phyloP scores from a whole-genome alignment of 2,329 filamentous ascomycete genomes.

The Talaromyces sp. region DNA sequence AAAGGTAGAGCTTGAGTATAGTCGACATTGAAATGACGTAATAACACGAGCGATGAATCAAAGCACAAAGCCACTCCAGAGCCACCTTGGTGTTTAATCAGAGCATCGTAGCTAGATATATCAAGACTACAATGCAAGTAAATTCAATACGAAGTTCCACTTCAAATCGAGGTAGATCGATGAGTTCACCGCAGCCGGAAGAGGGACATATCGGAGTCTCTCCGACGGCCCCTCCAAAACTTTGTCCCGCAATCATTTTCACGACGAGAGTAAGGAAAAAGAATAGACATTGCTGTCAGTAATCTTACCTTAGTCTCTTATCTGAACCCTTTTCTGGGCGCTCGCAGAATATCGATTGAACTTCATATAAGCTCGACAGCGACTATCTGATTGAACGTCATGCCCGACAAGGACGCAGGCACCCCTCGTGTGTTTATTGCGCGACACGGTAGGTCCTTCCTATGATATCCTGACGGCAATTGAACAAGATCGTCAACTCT shows the following conservation, averaged over 20 bases:
- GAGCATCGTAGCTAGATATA: not conserved
- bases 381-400: slow-evolving; percentile 17
- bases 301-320: not conserved
- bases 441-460: slow-evolving; percentile 33
- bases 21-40: not conserved
- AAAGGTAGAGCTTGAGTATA: not conserved
- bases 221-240: not conserved
- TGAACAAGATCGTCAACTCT: not conserved
- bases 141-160: not conserved
- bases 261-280: not conserved
- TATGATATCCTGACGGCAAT: not conserved
- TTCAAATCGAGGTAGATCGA: not conserved
- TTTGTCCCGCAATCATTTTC: not conserved
- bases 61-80: not conserved
- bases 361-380: not conserved
- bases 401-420: slow-evolving; percentile 38
- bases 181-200: slow-evolving; percentile 1
- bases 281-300: not conserved
- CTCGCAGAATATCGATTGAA: not conserved
- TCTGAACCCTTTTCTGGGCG: not conserved
- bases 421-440: slow-evolving; percentile 40
- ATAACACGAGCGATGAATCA: not conserved
- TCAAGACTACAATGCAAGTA: not conserved
- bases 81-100: not conserved
- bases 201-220: not conserved